Percentiles rank a stretch among this genome's conserved stretches.
These are phyloP conservation scores for Rostrohypoxylon terebratum DNA, from an alignment of 495 filamentous ascomycete genomes.

Conservation along the genomic window DNA sequence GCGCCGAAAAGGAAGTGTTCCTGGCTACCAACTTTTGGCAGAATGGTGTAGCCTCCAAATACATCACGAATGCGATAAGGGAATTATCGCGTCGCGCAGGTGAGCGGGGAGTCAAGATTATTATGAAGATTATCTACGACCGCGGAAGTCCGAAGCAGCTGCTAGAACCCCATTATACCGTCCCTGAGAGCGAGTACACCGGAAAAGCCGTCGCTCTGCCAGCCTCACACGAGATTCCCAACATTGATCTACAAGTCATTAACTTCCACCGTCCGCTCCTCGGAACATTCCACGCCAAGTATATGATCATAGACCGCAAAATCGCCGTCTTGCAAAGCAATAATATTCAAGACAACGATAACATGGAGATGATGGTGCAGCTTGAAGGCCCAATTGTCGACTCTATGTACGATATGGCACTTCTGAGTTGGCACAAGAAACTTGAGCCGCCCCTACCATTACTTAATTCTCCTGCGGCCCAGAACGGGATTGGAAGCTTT, in stretches of 20 bases:
- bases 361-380: constrained; percentile 83
- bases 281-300: constrained; percentile 83
- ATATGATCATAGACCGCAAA: constrained; percentile 78
- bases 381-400: constrained; percentile 82
- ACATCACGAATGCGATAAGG: constrained; percentile 73
- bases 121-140: constrained; percentile 83
- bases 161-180: constrained; percentile 70
- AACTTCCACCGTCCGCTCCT: constrained; percentile 79
- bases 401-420: constrained; percentile 75
- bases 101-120: constrained; percentile 64
- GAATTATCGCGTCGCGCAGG: constrained; percentile 76
- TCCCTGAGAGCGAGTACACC: constrained; percentile 68
- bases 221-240: constrained; percentile 69
- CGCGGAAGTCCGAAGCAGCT: constrained; percentile 73
- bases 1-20: constrained; percentile 76
- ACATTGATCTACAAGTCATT: constrained; percentile 77
- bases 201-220: constrained; percentile 70
- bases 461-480: constrained; percentile 62
- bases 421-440: constrained; percentile 76
- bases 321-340: constrained; percentile 77
- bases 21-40: constrained; percentile 83
- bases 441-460: constrained; percentile 72
- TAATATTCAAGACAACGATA: constrained; percentile 83
- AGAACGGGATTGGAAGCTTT: constrained; percentile 38
- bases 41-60: constrained; percentile 70